A percentile compares a stretch with the other conserved stretches of the same genome.
phyloP scores from a whole-genome alignment of 768 basidiomycete species.

The Ramaria sp. region DNA sequence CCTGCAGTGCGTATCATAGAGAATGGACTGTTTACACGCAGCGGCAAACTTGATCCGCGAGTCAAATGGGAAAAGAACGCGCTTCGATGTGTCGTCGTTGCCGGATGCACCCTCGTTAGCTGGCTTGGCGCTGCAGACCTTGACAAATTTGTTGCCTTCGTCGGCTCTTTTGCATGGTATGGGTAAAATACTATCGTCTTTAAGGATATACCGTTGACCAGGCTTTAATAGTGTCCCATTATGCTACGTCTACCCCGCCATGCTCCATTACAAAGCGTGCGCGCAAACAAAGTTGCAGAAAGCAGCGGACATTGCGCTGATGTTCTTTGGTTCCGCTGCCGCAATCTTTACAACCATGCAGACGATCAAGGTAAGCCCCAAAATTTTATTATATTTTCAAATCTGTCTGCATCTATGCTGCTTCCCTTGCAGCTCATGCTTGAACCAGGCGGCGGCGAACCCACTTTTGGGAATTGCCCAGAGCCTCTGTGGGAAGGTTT shows the following conservation, averaged over 20 bases:
- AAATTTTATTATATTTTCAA: background rate
- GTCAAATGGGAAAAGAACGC: constrained; percentile 97
- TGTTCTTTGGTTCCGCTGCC: constrained; percentile 62
- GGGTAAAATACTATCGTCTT: constrained; percentile 18
- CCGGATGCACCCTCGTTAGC: constrained; percentile 72
- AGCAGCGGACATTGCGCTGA: constrained; percentile 55
- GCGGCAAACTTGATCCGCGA: constrained; percentile 67
- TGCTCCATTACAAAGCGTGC: constrained; percentile 85
- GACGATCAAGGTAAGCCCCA: constrained; percentile 49
- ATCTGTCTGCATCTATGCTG: constrained; percentile 1
- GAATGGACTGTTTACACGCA: constrained; percentile 82
- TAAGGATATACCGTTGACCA: constrained; percentile 1
- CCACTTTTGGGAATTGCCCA: constrained; percentile 23
- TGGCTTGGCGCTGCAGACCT: constrained; percentile 79
- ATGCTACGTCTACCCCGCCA: constrained; percentile 88
- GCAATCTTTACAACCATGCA: constrained; percentile 73
- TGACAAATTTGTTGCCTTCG: constrained; percentile 91
- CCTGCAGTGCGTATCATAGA: constrained; percentile 96
- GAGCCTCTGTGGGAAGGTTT: background rate
- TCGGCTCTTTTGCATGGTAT: constrained; percentile 91
- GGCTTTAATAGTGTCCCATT: constrained; percentile 60
- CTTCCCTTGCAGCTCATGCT: constrained; percentile 42
- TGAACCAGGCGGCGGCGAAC: constrained; percentile 32
- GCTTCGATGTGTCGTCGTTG: constrained; percentile 66
- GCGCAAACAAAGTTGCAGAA: constrained; percentile 62